phyloP scores from a whole-genome alignment of 345 rosid genomes.

The Linum lewisii region DNA sequence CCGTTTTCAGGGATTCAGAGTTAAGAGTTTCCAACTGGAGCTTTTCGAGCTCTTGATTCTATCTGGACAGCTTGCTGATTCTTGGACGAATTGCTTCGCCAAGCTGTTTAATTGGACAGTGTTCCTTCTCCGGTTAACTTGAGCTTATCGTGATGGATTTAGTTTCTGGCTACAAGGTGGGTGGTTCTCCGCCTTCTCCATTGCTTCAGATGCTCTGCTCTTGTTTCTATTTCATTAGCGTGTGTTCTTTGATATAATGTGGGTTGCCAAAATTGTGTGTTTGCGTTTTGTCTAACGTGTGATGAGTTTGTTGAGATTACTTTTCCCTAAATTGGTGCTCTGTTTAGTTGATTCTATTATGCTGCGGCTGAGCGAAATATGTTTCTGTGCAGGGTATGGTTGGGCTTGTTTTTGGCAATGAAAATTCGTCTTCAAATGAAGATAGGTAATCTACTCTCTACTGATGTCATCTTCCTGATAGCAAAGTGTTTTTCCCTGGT shows the following conservation, averaged over 20 bases:
- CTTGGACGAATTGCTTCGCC: not conserved
- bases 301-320: not conserved
- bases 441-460: slow-evolving; percentile 44
- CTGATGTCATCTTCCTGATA: not conserved
- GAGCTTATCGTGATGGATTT: slow-evolving; percentile 5
- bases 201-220: not conserved
- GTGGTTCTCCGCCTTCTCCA: not conserved
- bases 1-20: not conserved
- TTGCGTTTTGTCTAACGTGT: not conserved
- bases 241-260: not conserved
- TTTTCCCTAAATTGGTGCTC: not conserved
- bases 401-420: slow-evolving; percentile 84
- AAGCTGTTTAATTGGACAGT: not conserved
- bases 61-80: not conserved
- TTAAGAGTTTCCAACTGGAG: not conserved
- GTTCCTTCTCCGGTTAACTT: not conserved
- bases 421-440: slow-evolving; percentile 60
- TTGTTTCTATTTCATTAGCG: not conserved
- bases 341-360: not conserved
- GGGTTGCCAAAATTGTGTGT: not conserved
- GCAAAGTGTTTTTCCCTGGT: not conserved
- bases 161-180: slow-evolving; percentile 5
- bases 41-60: too few relatives aligned
- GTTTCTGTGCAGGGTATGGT: slow-evolving; percentile 69
- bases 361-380: not conserved